These are phyloP conservation scores for Cynara cardunculus DNA, from an alignment of 129 eudicot species.

Conservation along the genomic window DNA sequence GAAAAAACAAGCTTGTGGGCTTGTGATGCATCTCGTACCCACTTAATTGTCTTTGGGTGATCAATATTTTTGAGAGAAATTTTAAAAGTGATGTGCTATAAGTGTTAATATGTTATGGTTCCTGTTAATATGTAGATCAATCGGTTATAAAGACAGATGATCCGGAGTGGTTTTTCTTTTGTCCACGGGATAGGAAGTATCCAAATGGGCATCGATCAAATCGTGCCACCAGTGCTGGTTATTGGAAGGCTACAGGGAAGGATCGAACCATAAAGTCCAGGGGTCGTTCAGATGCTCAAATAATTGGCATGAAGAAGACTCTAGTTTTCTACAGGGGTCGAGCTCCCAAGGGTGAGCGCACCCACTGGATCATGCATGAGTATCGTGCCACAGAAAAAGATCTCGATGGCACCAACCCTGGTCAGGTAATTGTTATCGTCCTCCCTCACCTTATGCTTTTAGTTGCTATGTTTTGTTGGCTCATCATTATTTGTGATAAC, in stretches of 20 bases:
- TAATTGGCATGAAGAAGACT: constrained; percentile 68
- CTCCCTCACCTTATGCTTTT: too few species aligned
- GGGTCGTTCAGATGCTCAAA: constrained; percentile 19
- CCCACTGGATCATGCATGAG: constrained; percentile 80
- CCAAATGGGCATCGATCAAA: constrained; percentile 72
- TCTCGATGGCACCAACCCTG: constrained; percentile 61
- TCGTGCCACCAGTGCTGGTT: constrained; percentile 61
- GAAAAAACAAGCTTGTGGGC: too few species aligned
- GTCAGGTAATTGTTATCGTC: constrained; percentile 39
- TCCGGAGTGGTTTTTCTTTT: constrained; percentile 76
- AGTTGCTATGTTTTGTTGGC: too few species aligned
- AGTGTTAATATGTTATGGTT: neutral
- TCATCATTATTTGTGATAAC: too few species aligned
- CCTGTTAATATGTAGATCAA: constrained; percentile 33
- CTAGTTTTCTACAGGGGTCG: constrained; percentile 67
- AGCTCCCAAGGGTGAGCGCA: constrained; percentile 66
- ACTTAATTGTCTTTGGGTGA: neutral
- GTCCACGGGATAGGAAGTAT: constrained; percentile 68
- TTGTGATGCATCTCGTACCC: neutral
- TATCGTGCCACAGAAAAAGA: constrained; percentile 62
- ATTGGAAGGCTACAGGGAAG: constrained; percentile 77
- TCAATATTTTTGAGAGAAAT: neutral
- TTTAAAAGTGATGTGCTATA: too few species aligned
- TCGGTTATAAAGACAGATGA: constrained; percentile 65
- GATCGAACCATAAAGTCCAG: constrained; percentile 56